A percentile compares a stretch with the other conserved stretches of the same genome.
Evolutionary conservation across 1,284 basidiomycete genomes (phyloP).

Genomic region (Leccinum huronense): DNA sequence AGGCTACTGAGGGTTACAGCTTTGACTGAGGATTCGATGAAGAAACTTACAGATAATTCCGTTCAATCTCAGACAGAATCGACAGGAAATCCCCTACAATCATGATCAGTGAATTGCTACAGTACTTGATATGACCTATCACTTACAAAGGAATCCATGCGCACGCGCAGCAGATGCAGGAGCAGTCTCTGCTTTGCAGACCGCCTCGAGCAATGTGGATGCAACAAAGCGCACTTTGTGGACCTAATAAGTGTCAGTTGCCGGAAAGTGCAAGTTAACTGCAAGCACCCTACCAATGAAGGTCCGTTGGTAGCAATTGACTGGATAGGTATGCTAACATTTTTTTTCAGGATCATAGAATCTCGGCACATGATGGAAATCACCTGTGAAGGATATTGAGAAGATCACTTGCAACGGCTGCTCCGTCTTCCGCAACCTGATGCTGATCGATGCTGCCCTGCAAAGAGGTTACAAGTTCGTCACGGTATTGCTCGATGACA

Average conservation of each 20-base stretch:
- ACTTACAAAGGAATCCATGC: slow-evolving; percentile 74
- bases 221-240: slow-evolving; percentile 90
- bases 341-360: slow-evolving; percentile 4
- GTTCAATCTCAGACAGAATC: slow-evolving; percentile 84
- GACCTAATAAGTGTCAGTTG: slow-evolving; percentile 44
- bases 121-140: neutral
- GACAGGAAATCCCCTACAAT: slow-evolving; percentile 81
- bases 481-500: slow-evolving; percentile 84
- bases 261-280: neutral
- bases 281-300: slow-evolving; percentile 53
- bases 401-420: slow-evolving; percentile 76
- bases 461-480: slow-evolving; percentile 70
- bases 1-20: slow-evolving; percentile 44
- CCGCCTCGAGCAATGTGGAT: slow-evolving; percentile 82
- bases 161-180: slow-evolving; percentile 74
- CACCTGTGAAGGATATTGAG: slow-evolving; percentile 79
- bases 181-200: slow-evolving; percentile 74
- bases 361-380: slow-evolving; percentile 3
- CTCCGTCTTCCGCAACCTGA: slow-evolving; percentile 65
- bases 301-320: slow-evolving; percentile 87
- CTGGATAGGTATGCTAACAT: slow-evolving; percentile 79
- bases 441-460: slow-evolving; percentile 64
- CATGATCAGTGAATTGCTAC: slow-evolving; percentile 18
- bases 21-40: slow-evolving; percentile 9
- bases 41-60: slow-evolving; percentile 71